Evolutionary conservation across 805 yeast species (phyloP).

Genomic region (Pichia insulana): DNA sequence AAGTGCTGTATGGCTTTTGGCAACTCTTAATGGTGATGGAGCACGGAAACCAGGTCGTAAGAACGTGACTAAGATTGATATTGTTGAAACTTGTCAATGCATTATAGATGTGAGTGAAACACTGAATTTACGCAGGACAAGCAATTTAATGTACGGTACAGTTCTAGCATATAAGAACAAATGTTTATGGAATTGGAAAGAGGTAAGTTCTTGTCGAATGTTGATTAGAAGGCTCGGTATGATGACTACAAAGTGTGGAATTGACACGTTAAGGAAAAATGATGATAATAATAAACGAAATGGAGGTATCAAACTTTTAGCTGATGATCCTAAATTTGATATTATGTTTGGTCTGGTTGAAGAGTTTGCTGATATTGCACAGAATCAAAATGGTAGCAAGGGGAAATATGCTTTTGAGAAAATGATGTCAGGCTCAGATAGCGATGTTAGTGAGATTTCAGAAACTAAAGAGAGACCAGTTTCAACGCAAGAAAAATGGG

Average conservation of each 20-base stretch:
- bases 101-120: constrained; percentile 17
- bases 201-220: constrained; percentile 22
- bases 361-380: not conserved
- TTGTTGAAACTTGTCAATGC: constrained; percentile 34
- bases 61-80: constrained; percentile 29
- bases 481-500: not conserved
- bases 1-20: constrained; percentile 5
- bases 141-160: constrained; percentile 41
- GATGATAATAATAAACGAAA: constrained; percentile 4
- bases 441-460: not conserved
- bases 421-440: not conserved
- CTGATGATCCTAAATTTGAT: constrained; percentile 32
- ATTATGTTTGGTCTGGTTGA: constrained; percentile 7
- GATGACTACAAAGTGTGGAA: not conserved
- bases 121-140: constrained; percentile 28
- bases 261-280: not conserved
- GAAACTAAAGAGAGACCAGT: too few relatives aligned
- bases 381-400: not conserved
- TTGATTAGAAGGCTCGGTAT: constrained; percentile 23
- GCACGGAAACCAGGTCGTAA: constrained; percentile 18
- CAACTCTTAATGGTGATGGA: constrained; percentile 3
- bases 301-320: too few relatives aligned
- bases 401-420: not conserved
- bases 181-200: constrained; percentile 12
- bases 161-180: constrained; percentile 41